Base-by-base conservation (phyloP, 2,329 filamentous ascomycete species). In the Chalaropsis thielavioides region DNA sequence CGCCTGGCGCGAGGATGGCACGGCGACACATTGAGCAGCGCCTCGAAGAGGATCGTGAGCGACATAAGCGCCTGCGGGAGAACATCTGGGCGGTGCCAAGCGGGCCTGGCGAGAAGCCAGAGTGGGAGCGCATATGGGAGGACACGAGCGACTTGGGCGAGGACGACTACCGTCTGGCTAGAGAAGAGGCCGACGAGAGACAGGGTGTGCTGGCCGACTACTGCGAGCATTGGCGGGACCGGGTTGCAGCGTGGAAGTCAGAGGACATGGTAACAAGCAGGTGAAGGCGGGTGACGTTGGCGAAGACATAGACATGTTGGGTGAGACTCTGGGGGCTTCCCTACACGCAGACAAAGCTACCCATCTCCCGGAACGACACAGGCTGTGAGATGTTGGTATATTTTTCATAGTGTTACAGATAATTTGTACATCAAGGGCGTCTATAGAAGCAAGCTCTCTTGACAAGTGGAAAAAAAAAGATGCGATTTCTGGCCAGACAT, bases 21-120 rank as follows among this genome's bases (percentile, higher is more conserved):
- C 94, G 92, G 75, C 83, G 88, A 65, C 89, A 96, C 76, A 89
- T 96, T 63, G 92, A 97, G 76, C 92, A 97, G 77, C 81, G 94
- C 49, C 96, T 99, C 68, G 95, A 99, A 71, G 95, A 99, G 75
- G 94, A 99, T 74, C 81, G 94, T 2, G 94, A 99, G 74, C 80
- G 94, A 54, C 95, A 99, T 75, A 99, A 99, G 79, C 80, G 92
- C 54, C 78, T 92, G 71, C 79, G 94, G 24, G 94, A 99, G 76
- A 91, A 86, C 70, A 95, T 96, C 68, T 99, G 95, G 94, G 90
- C 91, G 0, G 85, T 96, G 1, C 83, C 83, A 38, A 80, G 82
- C 8, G 81, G 83, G 40, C 77, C 80, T 17, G 71, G 69, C 8
- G 79, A 82, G 31, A 82, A 86, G 43, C 76, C 77, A 11, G 92